These are phyloP conservation scores for Boletus patriciae DNA, from an alignment of 768 basidiomycete species.

Conservation along the genomic window DNA sequence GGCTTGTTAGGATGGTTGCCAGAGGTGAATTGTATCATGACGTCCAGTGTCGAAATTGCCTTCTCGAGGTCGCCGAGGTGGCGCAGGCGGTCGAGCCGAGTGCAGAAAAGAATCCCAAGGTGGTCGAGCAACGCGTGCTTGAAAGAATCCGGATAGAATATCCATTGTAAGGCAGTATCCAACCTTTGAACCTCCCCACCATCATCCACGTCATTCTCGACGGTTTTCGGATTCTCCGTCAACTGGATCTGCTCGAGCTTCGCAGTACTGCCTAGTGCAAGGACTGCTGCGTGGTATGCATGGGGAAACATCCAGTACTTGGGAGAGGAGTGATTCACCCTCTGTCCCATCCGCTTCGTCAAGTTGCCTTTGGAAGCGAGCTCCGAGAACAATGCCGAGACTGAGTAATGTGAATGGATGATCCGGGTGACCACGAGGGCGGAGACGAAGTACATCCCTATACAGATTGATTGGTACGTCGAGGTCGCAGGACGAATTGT, in stretches of 20 bases:
- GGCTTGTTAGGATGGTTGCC: no score
- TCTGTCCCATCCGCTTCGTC: slow-evolving; percentile 7
- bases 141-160: background rate
- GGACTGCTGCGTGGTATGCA: background rate
- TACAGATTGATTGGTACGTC: slow-evolving; percentile 1
- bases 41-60: background rate
- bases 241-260: background rate
- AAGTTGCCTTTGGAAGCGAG: slow-evolving; percentile 5
- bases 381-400: slow-evolving; percentile 2
- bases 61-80: no score
- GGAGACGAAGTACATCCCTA: slow-evolving; percentile 1
- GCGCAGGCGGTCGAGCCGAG: background rate
- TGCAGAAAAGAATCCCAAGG: background rate
- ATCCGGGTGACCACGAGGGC: slow-evolving; percentile 4
- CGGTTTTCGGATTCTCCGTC: no score
- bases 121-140: background rate
- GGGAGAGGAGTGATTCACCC: background rate
- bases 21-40: background rate
- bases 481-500: background rate
- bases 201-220: background rate
- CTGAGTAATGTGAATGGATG: background rate
- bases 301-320: background rate
- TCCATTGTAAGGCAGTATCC: background rate
- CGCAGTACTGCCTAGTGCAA: background rate
- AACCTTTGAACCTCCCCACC: background rate